Percentiles rank a stretch among this genome's conserved stretches.
Conservation (phyloP, 2,329 filamentous ascomycete genomes). For the Lojkania enalia region DNA sequence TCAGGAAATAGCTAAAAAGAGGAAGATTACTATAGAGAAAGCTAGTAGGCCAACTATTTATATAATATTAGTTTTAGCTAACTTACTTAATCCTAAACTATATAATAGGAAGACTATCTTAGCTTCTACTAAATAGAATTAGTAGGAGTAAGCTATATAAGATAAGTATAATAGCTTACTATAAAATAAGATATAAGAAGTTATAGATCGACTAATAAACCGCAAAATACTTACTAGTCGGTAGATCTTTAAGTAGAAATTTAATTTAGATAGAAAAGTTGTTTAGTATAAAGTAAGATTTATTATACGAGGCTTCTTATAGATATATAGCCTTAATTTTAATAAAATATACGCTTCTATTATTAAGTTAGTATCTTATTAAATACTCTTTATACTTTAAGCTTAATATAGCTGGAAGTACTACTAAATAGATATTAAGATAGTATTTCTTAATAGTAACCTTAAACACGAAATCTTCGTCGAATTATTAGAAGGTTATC, state of each 20-base stretch:
- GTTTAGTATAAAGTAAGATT: neutral
- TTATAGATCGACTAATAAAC: neutral
- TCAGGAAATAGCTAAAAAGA: too few species aligned
- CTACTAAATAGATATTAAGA: neutral
- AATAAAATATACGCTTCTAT: neutral
- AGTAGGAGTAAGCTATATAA: neutral
- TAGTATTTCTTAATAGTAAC: neutral
- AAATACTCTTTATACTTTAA: neutral
- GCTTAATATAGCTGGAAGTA: neutral
- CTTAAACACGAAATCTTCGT: neutral
- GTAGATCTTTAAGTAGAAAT: neutral
- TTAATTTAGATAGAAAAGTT: neutral
- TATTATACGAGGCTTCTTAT: neutral
- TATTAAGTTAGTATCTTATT: neutral
- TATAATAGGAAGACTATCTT: neutral
- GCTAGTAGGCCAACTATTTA: too few species aligned
- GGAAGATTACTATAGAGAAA: too few species aligned
- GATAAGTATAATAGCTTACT: neutral
- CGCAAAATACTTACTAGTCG: neutral
- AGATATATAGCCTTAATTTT: neutral
- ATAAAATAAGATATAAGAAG: neutral
- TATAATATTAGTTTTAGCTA: too few species aligned
- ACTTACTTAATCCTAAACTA: too few species aligned
- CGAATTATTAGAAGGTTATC: neutral
- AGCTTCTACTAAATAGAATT: neutral